Base-by-base conservation (phyloP, 2,329 filamentous ascomycete genomes). In the Tolypocladium paradoxum region DNA sequence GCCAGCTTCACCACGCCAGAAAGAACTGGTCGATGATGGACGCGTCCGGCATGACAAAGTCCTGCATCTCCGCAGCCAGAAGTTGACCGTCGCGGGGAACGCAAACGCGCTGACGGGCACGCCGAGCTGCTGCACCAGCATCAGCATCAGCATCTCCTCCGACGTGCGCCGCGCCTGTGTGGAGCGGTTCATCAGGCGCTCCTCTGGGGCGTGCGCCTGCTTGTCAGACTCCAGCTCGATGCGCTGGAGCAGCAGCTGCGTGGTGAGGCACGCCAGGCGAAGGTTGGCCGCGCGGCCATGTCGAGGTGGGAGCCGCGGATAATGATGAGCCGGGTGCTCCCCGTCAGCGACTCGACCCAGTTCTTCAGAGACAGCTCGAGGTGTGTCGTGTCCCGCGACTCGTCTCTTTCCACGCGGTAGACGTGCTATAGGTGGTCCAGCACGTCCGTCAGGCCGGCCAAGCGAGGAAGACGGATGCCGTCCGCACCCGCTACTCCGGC, bases 61-160 rank as follows among this genome's bases (percentile, higher is more conserved):
- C 61, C 4, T 64, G 55, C 31, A 64, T 35, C 12, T 58, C 52
- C 77, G 69, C 9, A 80, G 62, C 31, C 79, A 61, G 38, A 79
- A 78, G 40, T 73, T 77, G 16, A 74, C 71, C 0, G 77, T 74
- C 1, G 74, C 72, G 0, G 75, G 70, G n/a, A 77, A 70, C 1
- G 71, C 66, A 52, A 77, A 79, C 0, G 75, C 70, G 37, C 69
- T 68, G 3, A 73, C 66, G 0, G 77, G 70, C 2, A 78, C 77
- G 3, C 66, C 64, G 0, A 78, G 63, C 18, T 77, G 73, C 1
- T 64, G 51, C 5, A 68, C 75, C 46, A 75, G 74, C 0, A 74
- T 66, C 2, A 79, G 59, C 5, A 73, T 63, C 0, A 78, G 68
- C 18, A 79, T 76, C 1, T 78, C 74, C 53, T 79, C 75, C 0